These are phyloP conservation scores for Colletotrichum sp. DNA, from an alignment of 2,329 filamentous ascomycete genomes.

Conservation along the genomic window DNA sequence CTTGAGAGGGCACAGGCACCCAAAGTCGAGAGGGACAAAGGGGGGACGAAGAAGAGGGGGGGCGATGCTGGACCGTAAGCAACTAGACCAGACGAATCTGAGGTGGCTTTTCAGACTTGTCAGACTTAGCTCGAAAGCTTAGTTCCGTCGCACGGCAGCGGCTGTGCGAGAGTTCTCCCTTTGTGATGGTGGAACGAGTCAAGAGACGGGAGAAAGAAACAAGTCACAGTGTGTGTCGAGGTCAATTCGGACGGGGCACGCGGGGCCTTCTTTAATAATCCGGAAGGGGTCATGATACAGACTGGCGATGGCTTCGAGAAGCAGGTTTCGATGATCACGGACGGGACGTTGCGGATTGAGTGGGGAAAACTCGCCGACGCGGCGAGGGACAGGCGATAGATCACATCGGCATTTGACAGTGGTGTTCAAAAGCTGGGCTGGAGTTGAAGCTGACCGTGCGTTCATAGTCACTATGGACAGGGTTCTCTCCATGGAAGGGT, in stretches of 20 bases:
- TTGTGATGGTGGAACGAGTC: not conserved
- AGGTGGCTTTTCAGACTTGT: not conserved
- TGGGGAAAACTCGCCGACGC: not conserved
- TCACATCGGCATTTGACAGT: not conserved
- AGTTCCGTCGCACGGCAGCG: not conserved
- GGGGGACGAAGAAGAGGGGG: not conserved
- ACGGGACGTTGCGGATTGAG: not conserved
- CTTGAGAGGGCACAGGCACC: not conserved
- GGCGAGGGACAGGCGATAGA: not conserved
- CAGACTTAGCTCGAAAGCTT: not conserved
- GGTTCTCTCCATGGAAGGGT: not conserved
- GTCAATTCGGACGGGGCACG: not conserved
- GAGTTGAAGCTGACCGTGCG: not conserved
- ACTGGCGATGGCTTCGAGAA: not conserved
- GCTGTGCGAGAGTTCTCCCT: not conserved
- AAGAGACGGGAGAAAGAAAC: not conserved
- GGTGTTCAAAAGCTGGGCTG: not conserved
- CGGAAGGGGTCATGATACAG: not conserved
- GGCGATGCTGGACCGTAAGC: not conserved
- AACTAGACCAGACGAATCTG: not conserved
- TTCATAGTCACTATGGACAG: not conserved
- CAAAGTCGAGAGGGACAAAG: not conserved
- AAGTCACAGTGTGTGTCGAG: not conserved
- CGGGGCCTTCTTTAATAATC: not conserved
- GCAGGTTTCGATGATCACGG: not conserved